Conservation (phyloP, 2,329 filamentous ascomycete species). For the Sporothrix mexicana region DNA sequence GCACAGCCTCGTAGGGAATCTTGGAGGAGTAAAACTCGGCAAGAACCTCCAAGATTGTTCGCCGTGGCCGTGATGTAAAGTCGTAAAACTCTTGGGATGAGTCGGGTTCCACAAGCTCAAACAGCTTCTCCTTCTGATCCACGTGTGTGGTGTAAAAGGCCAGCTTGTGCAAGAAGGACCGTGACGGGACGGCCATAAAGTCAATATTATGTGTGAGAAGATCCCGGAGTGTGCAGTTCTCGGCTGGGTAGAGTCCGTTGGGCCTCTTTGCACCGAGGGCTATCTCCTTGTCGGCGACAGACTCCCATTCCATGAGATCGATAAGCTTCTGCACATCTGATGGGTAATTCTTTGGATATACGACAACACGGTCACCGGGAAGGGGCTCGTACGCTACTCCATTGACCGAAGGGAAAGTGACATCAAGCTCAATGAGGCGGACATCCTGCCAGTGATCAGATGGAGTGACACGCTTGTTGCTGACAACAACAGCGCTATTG, state of each 20-base stretch:
- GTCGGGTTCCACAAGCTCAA: slow-evolving; percentile 80
- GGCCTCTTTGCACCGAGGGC: slow-evolving; percentile 49
- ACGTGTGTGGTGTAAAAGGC: slow-evolving; percentile 74
- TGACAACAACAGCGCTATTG: slow-evolving; percentile 61
- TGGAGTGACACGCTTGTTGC: slow-evolving; percentile 78
- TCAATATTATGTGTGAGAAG: slow-evolving; percentile 85
- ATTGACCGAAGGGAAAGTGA: slow-evolving; percentile 43
- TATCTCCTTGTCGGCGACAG: slow-evolving; percentile 73
- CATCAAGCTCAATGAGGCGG: slow-evolving; percentile 71
- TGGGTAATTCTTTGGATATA: slow-evolving; percentile 88
- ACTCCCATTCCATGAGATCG: slow-evolving; percentile 76
- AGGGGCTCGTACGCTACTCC: slow-evolving; percentile 47
- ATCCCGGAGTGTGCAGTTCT: slow-evolving; percentile 67
- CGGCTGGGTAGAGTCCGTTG: slow-evolving; percentile 37
- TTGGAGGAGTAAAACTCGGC: slow-evolving; percentile 86
- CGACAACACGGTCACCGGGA: slow-evolving; percentile 79
- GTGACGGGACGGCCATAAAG: slow-evolving; percentile 84
- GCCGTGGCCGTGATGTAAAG: slow-evolving; percentile 87
- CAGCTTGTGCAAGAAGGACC: slow-evolving; percentile 82
- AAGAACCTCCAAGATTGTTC: slow-evolving; percentile 89
- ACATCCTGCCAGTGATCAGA: slow-evolving; percentile 90
- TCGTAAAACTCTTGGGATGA: slow-evolving; percentile 93
- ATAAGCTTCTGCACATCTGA: slow-evolving; percentile 81
- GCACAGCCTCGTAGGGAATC: slow-evolving; percentile 74
- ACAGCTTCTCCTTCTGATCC: slow-evolving; percentile 78